Evolutionary conservation across 768 basidiomycete genomes (phyloP).

Genomic region (Coprinopsis sp.): DNA sequence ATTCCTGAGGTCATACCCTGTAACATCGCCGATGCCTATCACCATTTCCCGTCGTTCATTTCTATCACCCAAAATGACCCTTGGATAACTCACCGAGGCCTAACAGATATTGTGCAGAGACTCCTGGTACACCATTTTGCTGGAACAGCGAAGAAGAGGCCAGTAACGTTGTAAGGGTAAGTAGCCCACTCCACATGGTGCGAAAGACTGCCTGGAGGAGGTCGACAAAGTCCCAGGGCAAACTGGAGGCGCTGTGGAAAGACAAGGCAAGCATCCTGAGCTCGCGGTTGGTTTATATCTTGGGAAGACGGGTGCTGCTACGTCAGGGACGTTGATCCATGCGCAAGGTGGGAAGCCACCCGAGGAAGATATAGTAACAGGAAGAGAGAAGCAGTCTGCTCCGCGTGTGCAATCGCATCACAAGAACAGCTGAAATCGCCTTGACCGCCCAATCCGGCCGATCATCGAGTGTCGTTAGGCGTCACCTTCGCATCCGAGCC

Average conservation of each 20-base stretch:
- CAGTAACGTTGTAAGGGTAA: conserved; percentile 43
- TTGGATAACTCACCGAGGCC: conserved; percentile 46
- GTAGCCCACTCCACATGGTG: conserved; percentile 33
- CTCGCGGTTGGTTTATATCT: conserved; percentile 4
- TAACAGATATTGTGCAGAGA: conserved; percentile 46
- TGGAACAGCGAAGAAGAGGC: conserved; percentile 28
- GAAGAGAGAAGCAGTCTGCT: neutral
- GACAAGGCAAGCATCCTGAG: conserved; percentile 29
- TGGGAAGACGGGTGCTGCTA: too few relatives aligned
- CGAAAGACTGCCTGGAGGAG: conserved; percentile 31
- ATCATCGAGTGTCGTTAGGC: too few relatives aligned
- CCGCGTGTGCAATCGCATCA: too few relatives aligned
- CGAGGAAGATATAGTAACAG: neutral
- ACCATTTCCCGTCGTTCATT: neutral
- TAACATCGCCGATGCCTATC: conserved; percentile 67
- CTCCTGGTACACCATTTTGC: conserved; percentile 27
- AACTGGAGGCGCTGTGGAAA: conserved; percentile 24
- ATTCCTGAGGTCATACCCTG: conserved; percentile 43
- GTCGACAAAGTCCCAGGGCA: conserved; percentile 36
- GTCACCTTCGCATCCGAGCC: too few relatives aligned
- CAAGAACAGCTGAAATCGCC: too few relatives aligned
- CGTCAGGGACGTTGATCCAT: neutral
- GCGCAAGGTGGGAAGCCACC: neutral
- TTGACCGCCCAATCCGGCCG: too few relatives aligned
- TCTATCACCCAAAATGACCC: neutral